Base-by-base conservation (phyloP, 371 early-diverging fungal species). In the Mucor plumbeus region DNA sequence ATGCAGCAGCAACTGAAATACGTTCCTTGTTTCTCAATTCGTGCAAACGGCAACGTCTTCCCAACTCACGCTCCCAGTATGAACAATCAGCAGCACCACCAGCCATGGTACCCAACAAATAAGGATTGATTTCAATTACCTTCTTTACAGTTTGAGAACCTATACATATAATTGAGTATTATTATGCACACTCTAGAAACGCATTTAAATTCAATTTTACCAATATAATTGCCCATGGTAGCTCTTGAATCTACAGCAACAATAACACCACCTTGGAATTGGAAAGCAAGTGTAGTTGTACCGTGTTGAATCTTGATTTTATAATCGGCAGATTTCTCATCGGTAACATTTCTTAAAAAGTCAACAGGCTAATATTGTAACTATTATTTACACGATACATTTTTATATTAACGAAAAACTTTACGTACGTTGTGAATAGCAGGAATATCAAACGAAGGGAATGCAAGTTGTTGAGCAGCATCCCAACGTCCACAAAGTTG, bases 51-150 rank as follows among this genome's bases (percentile, higher is more conserved):
- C 98, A 99, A 66, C 97, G 91, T 72, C 96, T 87, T 15, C 99
- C 99, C 70, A 99, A 91, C 72, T 97, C 95, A 62, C 99, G 94
- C 78, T 99, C 99, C 99, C 99, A 99, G 83, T 92, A 99, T 59
- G 91, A 92, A 87, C 99, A 99, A 80, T 99, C 99, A n/a, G 99
- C 99, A 33, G 99, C 99, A 83, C 99, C 99, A 68, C 99, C 99
- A 43, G 99, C 99, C 99, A 99, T 98, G 26, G 99, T 99, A 53
- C 99, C 99, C 67, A 99, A 87, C 58, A 99, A 85, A 80, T 97
- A 97, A 47, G 97, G 97, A 81, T 99, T 99, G 75, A 99, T 98
- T 81, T 99, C 99, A 76, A 99, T 99, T 21, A 99, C 97, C 86
- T 99, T 99, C 72, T 99, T 97, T 34, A 99, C 99, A 34, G 94